A percentile compares a stretch with the other conserved stretches of the same genome.
These are phyloP conservation scores for Clarireedia paspali DNA, from an alignment of 2,329 filamentous ascomycete genomes.

Conservation along the genomic window DNA sequence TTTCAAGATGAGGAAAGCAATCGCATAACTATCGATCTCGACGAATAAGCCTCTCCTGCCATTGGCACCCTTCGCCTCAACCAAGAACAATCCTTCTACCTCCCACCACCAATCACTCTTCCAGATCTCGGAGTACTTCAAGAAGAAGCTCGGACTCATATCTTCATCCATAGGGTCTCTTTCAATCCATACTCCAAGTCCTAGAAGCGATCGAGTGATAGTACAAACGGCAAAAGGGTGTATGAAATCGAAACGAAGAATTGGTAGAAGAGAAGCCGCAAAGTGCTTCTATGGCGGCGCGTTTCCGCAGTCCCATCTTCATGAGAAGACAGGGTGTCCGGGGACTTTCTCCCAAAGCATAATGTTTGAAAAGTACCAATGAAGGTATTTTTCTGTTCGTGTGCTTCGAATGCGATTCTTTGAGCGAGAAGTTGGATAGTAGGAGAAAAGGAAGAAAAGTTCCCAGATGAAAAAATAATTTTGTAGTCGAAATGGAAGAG, in stretches of 20 bases:
- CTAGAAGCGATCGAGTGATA: conserved; percentile 19
- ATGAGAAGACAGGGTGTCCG: conserved; percentile 63
- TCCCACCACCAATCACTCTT: conserved; percentile 27
- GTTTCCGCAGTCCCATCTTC: conserved; percentile 70
- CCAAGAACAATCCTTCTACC: conserved; percentile 35
- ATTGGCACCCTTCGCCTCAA: conserved; percentile 38
- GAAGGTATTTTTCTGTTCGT: conserved; percentile 61
- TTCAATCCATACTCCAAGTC: conserved; percentile 12
- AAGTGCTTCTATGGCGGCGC: conserved; percentile 98
- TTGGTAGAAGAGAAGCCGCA: conserved; percentile 70
- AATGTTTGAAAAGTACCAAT: conserved; percentile 29
- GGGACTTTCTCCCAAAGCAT: conserved; percentile 99
- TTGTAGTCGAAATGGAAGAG: conserved; percentile 2
- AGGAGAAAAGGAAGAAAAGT: conserved; percentile 29
- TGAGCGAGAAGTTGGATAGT: conserved; percentile 72
- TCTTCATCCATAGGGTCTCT: conserved; percentile 68
- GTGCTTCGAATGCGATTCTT: conserved; percentile 99
- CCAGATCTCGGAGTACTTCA: conserved; percentile 29
- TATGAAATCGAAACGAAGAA: conserved; percentile 37
- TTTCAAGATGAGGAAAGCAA: conserved; percentile 51
- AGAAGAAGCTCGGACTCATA: conserved; percentile 66
- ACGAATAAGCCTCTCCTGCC: conserved; percentile 64
- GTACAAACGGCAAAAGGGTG: conserved; percentile 30
- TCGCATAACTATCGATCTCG: conserved; percentile 98
- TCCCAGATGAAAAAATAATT: neutral